A percentile compares a stretch with the other conserved stretches of the same genome.
Evolutionary conservation across 2,329 filamentous ascomycete genomes (phyloP).

Genomic region (Cytospora leucostoma): DNA sequence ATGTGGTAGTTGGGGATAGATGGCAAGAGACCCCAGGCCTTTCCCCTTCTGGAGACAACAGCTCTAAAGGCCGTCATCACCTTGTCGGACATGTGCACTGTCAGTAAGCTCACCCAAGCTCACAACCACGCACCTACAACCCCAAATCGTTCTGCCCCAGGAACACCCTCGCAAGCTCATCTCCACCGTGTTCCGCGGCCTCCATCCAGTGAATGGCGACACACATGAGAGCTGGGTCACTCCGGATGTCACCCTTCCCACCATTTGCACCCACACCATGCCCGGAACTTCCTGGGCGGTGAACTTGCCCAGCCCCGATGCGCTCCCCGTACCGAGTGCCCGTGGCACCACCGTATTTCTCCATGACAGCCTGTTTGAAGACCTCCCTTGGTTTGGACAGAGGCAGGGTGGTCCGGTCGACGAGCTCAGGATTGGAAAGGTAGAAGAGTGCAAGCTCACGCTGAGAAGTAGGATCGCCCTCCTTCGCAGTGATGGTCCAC

Average conservation of each 20-base stretch:
- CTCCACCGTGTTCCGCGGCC: conserved; percentile 80
- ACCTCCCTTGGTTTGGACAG: conserved; percentile 83
- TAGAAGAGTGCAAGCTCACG: conserved; percentile 93
- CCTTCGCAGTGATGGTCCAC: conserved; percentile 91
- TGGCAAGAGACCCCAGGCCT: not conserved
- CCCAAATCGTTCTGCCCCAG: conserved; percentile 59
- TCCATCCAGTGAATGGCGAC: conserved; percentile 98
- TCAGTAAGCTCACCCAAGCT: not conserved
- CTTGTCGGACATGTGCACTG: not conserved
- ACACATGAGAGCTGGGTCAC: conserved; percentile 87
- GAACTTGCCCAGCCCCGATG: conserved; percentile 27
- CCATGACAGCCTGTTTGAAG: conserved; percentile 86
- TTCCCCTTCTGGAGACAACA: not conserved
- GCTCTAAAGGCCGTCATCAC: not conserved
- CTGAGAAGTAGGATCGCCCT: conserved; percentile 85
- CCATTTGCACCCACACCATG: conserved; percentile 32
- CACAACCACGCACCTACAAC: conserved; percentile 9
- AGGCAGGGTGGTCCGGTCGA: conserved; percentile 78
- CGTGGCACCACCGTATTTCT: conserved; percentile 56
- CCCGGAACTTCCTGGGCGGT: conserved; percentile 27
- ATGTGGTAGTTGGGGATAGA: not conserved
- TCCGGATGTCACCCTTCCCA: conserved; percentile 53
- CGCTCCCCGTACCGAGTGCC: conserved; percentile 36
- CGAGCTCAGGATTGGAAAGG: conserved; percentile 84
- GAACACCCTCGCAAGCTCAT: conserved; percentile 80